Evolutionary conservation across 441 rosid genomes (phyloP).

Genomic region (Manihot esculenta): DNA sequence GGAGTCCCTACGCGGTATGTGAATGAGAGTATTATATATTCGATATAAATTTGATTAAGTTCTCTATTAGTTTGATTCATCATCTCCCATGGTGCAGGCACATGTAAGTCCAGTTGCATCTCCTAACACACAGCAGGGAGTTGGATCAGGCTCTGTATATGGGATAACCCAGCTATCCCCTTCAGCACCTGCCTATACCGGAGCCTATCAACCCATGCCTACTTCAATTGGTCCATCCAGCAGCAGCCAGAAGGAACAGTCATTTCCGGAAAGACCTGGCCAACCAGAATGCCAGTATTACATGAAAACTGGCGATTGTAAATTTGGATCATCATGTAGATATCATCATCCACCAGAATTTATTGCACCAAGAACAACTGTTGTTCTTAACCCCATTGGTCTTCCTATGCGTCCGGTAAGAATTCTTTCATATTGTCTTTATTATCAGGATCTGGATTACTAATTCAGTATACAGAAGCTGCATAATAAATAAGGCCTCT

Average conservation of each 20-base stretch:
- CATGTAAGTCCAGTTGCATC: constrained; percentile 60
- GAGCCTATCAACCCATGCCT: constrained; percentile 54
- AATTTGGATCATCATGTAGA: constrained; percentile 84
- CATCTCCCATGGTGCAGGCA: constrained; percentile 40
- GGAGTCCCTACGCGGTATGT: constrained; percentile 80
- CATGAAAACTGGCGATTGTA: constrained; percentile 92
- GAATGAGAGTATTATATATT: constrained; percentile 16
- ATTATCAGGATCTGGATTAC: neutral
- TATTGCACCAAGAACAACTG: constrained; percentile 44
- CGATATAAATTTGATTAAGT: neutral
- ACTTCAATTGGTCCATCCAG: constrained; percentile 47
- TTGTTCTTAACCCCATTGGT: constrained; percentile 65
- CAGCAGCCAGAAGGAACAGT: constrained; percentile 53
- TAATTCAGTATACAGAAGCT: neutral
- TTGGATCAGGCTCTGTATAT: constrained; percentile 67
- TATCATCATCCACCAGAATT: constrained; percentile 85
- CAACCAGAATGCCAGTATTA: constrained; percentile 89
- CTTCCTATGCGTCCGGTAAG: constrained; percentile 93
- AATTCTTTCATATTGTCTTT: constrained; percentile 14
- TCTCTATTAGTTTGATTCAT: constrained; percentile 2
- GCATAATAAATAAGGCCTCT: neutral
- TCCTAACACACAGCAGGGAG: constrained; percentile 56
- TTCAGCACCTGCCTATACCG: constrained; percentile 65
- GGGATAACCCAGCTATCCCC: constrained; percentile 67
- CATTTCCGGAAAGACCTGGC: constrained; percentile 83